Percentiles rank a stretch among this genome's conserved stretches.
Conservation (phyloP, 1,284 basidiomycete species). For the Ceraceosorus bombacis region DNA sequence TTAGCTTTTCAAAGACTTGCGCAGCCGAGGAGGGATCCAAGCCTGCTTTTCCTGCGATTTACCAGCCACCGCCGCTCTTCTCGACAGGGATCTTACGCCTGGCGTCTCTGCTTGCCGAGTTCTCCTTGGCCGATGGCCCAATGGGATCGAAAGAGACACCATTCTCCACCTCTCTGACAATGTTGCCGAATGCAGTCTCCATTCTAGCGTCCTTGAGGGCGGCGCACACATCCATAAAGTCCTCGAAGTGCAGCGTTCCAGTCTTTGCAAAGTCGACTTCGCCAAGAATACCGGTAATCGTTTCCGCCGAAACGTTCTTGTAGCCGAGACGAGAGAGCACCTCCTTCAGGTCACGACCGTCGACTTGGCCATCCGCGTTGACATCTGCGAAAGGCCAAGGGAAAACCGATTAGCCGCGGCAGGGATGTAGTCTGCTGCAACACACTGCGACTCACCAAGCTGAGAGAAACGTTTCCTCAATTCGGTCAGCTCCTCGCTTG, state of each 20-base stretch:
- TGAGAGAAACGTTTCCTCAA: slow-evolving; percentile 31
- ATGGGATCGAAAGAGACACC: slow-evolving; percentile 28
- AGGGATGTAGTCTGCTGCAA: too few relatives aligned
- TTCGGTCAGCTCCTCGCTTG: slow-evolving; percentile 38
- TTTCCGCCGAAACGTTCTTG: slow-evolving; percentile 28
- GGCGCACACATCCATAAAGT: slow-evolving; percentile 39
- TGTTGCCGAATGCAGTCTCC: slow-evolving; percentile 39
- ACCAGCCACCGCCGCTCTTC: slow-evolving; percentile 43
- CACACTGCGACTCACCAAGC: slow-evolving; percentile 9
- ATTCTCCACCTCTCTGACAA: slow-evolving; percentile 32
- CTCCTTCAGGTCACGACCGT: slow-evolving; percentile 34
- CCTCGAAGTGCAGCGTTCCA: slow-evolving; percentile 37
- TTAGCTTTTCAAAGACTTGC: too few relatives aligned
- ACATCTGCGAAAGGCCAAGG: slow-evolving; percentile 14
- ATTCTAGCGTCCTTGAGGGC: slow-evolving; percentile 36
- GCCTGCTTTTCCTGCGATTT: neutral
- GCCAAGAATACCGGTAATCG: slow-evolving; percentile 31
- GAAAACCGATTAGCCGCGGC: too few relatives aligned
- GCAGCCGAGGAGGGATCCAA: too few relatives aligned
- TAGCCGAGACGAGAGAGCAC: slow-evolving; percentile 38
- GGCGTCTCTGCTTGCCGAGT: slow-evolving; percentile 27
- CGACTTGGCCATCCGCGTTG: slow-evolving; percentile 36
- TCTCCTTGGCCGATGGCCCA: slow-evolving; percentile 31
- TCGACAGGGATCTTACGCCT: slow-evolving; percentile 39
- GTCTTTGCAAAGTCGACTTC: slow-evolving; percentile 40